Base-by-base conservation (phyloP, 176 grass and related monocot genomes). In the Oryza brachyantha region DNA sequence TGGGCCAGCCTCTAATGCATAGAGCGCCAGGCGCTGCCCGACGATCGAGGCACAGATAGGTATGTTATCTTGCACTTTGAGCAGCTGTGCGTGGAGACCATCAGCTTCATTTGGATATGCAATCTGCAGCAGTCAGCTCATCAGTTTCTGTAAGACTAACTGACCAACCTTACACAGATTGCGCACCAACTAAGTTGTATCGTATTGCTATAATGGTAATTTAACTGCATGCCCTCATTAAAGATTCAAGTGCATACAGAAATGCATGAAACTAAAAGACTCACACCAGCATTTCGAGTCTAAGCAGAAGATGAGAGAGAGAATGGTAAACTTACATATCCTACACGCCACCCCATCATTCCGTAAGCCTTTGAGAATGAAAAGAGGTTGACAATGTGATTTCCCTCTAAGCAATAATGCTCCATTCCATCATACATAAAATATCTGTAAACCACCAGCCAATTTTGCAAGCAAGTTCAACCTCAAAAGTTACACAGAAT, bases 331-430 rank as follows among this genome's bases (percentile, higher is more conserved):
- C 96, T 99, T 89, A 99, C 96, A 2, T 99, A 99, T 85, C 96
- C 96, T 43, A 99, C 96, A 76, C 90, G 96, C 96, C 96, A 99
- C n/a, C 96, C 96, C 96, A 99, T 99, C 96, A 99, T 99, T 74
- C 96, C 96, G 72, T 95, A 91, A 58, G 88, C 92, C 81, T 99
- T 99, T 16, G 96, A 99, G 73, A 99, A 99, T 40, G 96, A 99
- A 81, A 99, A 99, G 64, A 99, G 13, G 85, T 99, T 99, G 19
- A 99, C 79, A 74, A 99, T 95, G 80, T 99, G 96, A 62, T 72
- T 78, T 77, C 77, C 96, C 66, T 99, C 96, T 89, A 99, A 50
- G 84, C 96, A 99, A 40, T 81, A 89, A 88, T 99, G 96, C 32
- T 99, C 84, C 86, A 95, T 79, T 63, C 81, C 88, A 70, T 99